A percentile compares a stretch with the other conserved stretches of the same genome.
phyloP scores from a whole-genome alignment of 2,329 filamentous ascomycete genomes.

The Clonostachys solani region DNA sequence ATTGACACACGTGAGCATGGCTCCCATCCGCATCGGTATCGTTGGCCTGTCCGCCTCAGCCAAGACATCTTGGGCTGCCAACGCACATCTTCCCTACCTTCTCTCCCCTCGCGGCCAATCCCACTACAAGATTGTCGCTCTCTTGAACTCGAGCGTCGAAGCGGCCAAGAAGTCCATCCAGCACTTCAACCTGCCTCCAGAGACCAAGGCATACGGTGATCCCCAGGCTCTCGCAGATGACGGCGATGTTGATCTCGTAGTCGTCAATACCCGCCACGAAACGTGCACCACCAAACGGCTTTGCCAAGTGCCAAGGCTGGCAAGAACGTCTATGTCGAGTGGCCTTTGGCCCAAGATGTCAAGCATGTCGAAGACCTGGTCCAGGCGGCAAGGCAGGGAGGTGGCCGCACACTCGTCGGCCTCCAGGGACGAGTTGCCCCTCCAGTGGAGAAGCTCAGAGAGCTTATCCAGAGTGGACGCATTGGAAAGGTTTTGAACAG shows the following conservation, averaged over 20 bases:
- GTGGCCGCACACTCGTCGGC: constrained; percentile 37
- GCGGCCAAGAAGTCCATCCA: constrained; percentile 37
- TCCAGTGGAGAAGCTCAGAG: constrained; percentile 32
- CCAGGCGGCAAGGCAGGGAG: constrained; percentile 19
- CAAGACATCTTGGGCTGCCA: constrained; percentile 47
- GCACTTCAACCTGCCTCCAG: constrained; percentile 31
- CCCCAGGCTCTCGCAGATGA: constrained; percentile 43
- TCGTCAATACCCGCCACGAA: constrained; percentile 49
- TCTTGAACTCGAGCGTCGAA: constrained; percentile 43
- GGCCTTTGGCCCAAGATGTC: constrained; percentile 46
- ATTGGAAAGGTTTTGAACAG: constrained; percentile 50
- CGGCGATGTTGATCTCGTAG: constrained; percentile 46
- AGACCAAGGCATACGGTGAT: constrained; percentile 44
- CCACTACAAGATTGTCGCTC: constrained; percentile 43
- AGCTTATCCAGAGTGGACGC: constrained; percentile 34
- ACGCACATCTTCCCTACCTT: constrained; percentile 57
- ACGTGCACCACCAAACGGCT: constrained; percentile 41
- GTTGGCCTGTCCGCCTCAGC: constrained; percentile 45
- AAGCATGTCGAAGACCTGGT: constrained; percentile 34
- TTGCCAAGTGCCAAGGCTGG: constrained; percentile 44
- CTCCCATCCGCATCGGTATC: constrained; percentile 11
- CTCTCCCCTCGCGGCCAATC: constrained; percentile 34
- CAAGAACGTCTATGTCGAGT: constrained; percentile 52
- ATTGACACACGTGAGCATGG: constrained; percentile 3
- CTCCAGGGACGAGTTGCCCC: constrained; percentile 46